Base-by-base conservation (phyloP, 768 basidiomycete species). In the Tubosaeta sp. region DNA sequence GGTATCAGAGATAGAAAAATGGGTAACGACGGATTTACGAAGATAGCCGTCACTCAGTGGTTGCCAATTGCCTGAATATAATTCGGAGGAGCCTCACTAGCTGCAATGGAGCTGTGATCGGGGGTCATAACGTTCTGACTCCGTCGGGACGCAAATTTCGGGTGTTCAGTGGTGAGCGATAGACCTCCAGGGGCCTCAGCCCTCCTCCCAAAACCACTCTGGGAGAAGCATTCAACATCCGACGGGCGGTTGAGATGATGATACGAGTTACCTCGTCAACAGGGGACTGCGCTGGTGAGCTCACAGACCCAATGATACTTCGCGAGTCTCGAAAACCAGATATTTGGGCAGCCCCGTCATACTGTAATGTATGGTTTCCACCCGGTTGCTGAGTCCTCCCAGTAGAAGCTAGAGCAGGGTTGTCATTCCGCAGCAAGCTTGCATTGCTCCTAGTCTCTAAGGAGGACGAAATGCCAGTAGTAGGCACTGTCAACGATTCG, bases 71-170 rank as follows among this genome's bases (percentile, higher is more conserved):
- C 63, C 44, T 68, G 63, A 17, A 12, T 51, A 32, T 67, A 67
- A 43, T 64, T 53, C 0, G 66, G 63, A 6, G 66, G 60, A 25
- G 48, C 50, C n/a, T 64, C 64, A 29, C 56, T 56, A 9, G 22
- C 11, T 25, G 51, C 44, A 34, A 56, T 22, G 25, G 66, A 68
- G 44, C 10, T 38, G 19, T 9, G 48, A 43, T 55, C 49, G n/a
- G 10, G n/a, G 9, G 57, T 31, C 14, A 43, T 29, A 13, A 31
- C 12, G n/a, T 46, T 48, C 43, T n/a, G 54, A 39, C 27, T 49
- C 35, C 9, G 58, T 42, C 31, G 56, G 25, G 17, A 8, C n/a
- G 31, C 37, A 33, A 58, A 46, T 42, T 56, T 65, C 26, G 56
- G 48, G 31, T 51, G 45, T 46, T 65, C 65, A 6, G 47, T 41